A percentile compares a stretch with the other conserved stretches of the same genome.
Evolutionary conservation across 495 filamentous ascomycete genomes (phyloP).

Genomic region (Lichenothelia convexa): DNA sequence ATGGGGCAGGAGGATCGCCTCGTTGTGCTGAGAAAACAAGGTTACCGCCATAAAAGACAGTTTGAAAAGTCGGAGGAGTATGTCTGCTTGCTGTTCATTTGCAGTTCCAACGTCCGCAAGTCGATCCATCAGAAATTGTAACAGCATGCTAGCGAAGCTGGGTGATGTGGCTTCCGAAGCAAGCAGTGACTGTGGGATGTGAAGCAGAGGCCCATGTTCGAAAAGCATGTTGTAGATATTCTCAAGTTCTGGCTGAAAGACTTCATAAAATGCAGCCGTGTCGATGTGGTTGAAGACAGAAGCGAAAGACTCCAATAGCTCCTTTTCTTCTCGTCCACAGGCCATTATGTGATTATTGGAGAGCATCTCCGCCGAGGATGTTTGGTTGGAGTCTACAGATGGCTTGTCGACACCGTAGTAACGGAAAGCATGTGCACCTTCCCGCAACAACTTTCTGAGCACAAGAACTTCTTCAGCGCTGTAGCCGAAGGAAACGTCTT

Average conservation of each 20-base stretch:
- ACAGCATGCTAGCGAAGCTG: constrained; percentile 91
- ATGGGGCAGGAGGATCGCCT: constrained; percentile 85
- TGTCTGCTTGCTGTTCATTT: constrained; percentile 76
- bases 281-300: constrained; percentile 98
- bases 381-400: constrained; percentile 50
- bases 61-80: constrained; percentile 89
- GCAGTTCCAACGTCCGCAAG: constrained; percentile 88
- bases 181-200: constrained; percentile 94
- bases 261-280: constrained; percentile 94
- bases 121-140: constrained; percentile 90
- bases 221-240: constrained; percentile 96
- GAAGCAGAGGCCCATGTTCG: constrained; percentile 79
- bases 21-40: constrained; percentile 82
- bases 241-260: constrained; percentile 93
- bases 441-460: constrained; percentile 91
- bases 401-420: constrained; percentile 87
- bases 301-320: constrained; percentile 90
- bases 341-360: constrained; percentile 84
- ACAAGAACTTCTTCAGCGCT: constrained; percentile 93
- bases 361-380: constrained; percentile 72
- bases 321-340: constrained; percentile 89
- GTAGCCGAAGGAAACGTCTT: constrained; percentile 90
- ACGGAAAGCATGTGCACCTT: constrained; percentile 86
- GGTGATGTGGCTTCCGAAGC: constrained; percentile 95
- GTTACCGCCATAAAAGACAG: constrained; percentile 99